Evolutionary conservation across 495 filamentous ascomycete species (phyloP).

Genomic region (Tuber brumale): DNA sequence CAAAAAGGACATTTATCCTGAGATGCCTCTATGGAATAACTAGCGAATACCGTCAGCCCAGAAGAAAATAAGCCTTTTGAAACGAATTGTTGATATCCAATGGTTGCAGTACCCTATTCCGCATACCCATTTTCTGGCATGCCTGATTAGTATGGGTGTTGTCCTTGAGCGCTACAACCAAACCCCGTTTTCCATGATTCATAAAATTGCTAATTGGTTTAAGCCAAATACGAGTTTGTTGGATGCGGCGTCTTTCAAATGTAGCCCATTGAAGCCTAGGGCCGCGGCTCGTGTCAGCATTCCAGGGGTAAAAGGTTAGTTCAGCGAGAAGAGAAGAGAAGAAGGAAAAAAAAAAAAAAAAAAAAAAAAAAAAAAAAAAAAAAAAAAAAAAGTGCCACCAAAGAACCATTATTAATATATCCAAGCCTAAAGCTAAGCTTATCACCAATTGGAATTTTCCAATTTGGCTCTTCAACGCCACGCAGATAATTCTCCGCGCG

Average conservation of each 20-base stretch:
- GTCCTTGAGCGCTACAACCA: background rate
- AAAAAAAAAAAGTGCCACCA: background rate
- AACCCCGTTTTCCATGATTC: background rate
- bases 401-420: background rate
- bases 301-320: background rate
- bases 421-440: background rate
- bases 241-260: background rate
- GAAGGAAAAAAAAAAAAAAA: no score
- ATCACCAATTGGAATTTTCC: background rate
- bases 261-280: background rate
- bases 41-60: background rate
- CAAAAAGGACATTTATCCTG: background rate
- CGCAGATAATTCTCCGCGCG: background rate
- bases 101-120: background rate
- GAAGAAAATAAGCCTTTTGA: background rate
- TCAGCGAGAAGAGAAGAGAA: no score
- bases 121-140: no score
- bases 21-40: background rate
- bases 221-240: background rate
- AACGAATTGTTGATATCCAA: background rate
- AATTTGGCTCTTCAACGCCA: background rate
- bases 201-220: background rate
- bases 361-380: no score
- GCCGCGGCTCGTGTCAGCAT: background rate
- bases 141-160: background rate